Conservation (phyloP, 441 rosid genomes). For the Isatis lusitanica region DNA sequence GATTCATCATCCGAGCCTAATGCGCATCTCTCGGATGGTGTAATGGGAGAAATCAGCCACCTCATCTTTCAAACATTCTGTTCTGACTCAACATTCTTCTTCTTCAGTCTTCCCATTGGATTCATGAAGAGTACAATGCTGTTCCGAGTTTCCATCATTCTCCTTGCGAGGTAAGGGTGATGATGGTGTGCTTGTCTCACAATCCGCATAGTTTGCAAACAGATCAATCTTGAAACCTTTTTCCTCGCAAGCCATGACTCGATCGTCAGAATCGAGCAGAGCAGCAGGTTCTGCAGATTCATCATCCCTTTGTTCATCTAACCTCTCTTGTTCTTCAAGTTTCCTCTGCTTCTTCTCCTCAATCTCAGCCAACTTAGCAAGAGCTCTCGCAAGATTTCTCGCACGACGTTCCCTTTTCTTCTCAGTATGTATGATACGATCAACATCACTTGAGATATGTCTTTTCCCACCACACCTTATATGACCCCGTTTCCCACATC, state of each 20-base stretch:
- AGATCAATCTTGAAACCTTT: too few relatives aligned
- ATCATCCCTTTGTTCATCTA: slow-evolving; percentile 11
- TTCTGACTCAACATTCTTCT: too few relatives aligned
- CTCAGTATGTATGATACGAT: slow-evolving; percentile 90
- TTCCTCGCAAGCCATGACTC: too few relatives aligned
- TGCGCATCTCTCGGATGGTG: too few relatives aligned
- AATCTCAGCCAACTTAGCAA: slow-evolving; percentile 89
- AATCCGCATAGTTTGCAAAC: too few relatives aligned
- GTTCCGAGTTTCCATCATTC: neutral
- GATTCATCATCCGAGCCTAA: too few relatives aligned
- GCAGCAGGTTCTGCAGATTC: too few relatives aligned
- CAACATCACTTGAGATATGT: slow-evolving; percentile 46
- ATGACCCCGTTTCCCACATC: neutral
- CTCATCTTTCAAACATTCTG: too few relatives aligned
- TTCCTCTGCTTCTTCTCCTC: slow-evolving; percentile 89
- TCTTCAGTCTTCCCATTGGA: too few relatives aligned
- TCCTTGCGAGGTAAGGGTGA: neutral
- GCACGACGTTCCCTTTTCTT: slow-evolving; percentile 90
- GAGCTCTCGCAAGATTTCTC: slow-evolving; percentile 94
- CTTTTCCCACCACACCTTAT: neutral
- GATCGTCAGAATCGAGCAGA: too few relatives aligned
- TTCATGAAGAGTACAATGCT: neutral
- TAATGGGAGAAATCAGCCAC: too few relatives aligned
- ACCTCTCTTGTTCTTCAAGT: slow-evolving; percentile 89
- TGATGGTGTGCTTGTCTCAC: neutral